These are phyloP conservation scores for Saturnispora serradocipensis DNA, from an alignment of 805 yeast species.

Conservation along the genomic window DNA sequence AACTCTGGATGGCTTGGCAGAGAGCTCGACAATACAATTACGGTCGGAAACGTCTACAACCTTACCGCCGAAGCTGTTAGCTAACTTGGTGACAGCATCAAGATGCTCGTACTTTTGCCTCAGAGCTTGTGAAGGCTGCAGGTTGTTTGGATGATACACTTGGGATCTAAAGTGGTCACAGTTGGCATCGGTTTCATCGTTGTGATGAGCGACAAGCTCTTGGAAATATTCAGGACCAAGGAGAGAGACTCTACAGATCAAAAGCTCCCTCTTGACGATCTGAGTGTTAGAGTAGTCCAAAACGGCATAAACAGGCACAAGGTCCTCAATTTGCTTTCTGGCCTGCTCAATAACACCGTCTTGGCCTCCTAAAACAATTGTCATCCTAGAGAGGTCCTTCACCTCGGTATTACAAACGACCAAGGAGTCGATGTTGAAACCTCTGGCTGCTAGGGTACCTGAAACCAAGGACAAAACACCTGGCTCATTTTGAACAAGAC, in stretches of 20 bases:
- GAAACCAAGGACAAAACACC: conserved; percentile 92
- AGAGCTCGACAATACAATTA: conserved; percentile 86
- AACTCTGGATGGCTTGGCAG: conserved; percentile 88
- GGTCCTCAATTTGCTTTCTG: conserved; percentile 93
- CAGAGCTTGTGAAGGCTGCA: conserved; percentile 84
- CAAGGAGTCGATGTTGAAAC: conserved; percentile 94
- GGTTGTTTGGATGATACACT: conserved; percentile 77
- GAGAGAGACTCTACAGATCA: conserved; percentile 84
- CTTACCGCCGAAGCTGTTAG: conserved; percentile 85
- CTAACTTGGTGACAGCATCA: conserved; percentile 70
- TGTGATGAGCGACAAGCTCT: conserved; percentile 83
- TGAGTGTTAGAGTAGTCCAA: conserved; percentile 87
- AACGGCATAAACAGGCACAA: conserved; percentile 97
- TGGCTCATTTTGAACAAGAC: conserved; percentile 97
- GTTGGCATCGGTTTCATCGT: conserved; percentile 36
- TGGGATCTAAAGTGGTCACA: conserved; percentile 34
- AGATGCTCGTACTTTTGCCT: conserved; percentile 90
- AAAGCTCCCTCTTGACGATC: conserved; percentile 82
- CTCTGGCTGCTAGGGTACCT: conserved; percentile 95
- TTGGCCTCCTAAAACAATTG: conserved; percentile 87
- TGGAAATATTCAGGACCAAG: conserved; percentile 98
- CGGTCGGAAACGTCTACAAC: conserved; percentile 88
- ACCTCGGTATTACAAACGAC: conserved; percentile 97
- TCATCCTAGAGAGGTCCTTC: conserved; percentile 91
- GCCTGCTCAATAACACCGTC: conserved; percentile 97